phyloP scores from a whole-genome alignment of 345 rosid genomes.

The Salix dunnii region DNA sequence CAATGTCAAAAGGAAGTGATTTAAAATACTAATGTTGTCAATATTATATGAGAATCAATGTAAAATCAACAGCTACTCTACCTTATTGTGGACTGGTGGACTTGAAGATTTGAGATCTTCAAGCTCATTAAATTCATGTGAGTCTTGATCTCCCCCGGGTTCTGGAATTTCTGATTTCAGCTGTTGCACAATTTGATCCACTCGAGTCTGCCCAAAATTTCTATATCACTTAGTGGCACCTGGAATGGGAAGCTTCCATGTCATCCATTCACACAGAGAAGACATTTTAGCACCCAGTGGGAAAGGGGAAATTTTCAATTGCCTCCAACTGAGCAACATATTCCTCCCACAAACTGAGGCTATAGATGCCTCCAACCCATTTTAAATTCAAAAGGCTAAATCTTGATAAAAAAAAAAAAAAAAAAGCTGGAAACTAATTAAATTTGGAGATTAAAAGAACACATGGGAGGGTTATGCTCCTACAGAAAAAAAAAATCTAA shows the following conservation, averaged over 20 bases:
- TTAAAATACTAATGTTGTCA: constrained; percentile 1
- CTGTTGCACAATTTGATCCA: constrained; percentile 66
- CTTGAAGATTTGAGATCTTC: constrained; percentile 27
- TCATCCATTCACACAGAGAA: constrained; percentile 48
- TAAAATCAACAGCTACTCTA: constrained; percentile 16
- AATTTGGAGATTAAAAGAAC: background rate
- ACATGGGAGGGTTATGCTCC: background rate
- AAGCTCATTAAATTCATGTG: constrained; percentile 29
- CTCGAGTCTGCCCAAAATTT: constrained; percentile 89
- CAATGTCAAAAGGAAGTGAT: constrained; percentile 3
- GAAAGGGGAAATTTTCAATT: constrained; percentile 31
- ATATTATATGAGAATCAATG: background rate
- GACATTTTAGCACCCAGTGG: constrained; percentile 45
- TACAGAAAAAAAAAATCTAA: too few relatives aligned
- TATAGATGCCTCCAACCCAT: constrained; percentile 31
- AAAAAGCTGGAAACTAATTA: background rate
- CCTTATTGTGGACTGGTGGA: constrained; percentile 39
- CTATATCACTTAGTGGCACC: constrained; percentile 68
- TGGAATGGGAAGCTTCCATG: constrained; percentile 64
- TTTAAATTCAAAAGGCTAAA: constrained; percentile 4
- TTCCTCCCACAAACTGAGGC: constrained; percentile 38
- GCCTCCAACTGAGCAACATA: constrained; percentile 38
- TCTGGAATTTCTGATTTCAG: constrained; percentile 57
- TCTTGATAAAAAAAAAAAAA: background rate
- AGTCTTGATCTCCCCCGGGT: constrained; percentile 27